Conservation (phyloP, 2,329 filamentous ascomycete species). For the Aureobasidium sp. region DNA sequence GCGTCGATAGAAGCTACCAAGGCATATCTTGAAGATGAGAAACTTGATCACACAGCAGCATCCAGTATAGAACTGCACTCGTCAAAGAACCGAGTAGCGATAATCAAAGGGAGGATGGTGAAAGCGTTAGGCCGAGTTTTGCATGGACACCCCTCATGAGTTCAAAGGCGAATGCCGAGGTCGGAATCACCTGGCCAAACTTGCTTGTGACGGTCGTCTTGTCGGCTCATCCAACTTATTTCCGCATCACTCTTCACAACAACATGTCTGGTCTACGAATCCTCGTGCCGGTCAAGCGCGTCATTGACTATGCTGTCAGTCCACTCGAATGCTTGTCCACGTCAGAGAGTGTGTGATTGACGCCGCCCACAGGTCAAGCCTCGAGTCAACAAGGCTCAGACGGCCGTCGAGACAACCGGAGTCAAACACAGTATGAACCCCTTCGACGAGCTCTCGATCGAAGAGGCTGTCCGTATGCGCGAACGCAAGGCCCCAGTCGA, state of each 20-base stretch:
- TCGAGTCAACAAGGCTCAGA: conserved; percentile 64
- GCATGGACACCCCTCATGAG: not conserved
- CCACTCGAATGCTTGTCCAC: not conserved
- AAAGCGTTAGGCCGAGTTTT: not conserved
- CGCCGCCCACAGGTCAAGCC: conserved; percentile 53
- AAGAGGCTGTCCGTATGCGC: conserved; percentile 90
- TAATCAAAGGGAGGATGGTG: not conserved
- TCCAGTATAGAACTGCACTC: not conserved
- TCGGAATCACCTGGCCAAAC: conserved; percentile 1
- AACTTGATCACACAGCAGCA: not conserved
- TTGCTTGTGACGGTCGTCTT: not conserved
- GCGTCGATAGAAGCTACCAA: not conserved
- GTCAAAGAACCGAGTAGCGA: not conserved
- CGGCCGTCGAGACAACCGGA: conserved; percentile 81
- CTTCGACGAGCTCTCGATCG: conserved; percentile 96
- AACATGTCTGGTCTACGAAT: conserved; percentile 38
- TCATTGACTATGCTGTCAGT: conserved; percentile 52
- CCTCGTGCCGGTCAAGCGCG: conserved; percentile 51
- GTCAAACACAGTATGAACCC: conserved; percentile 99
- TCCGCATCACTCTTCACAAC: not conserved
- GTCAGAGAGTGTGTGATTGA: not conserved
- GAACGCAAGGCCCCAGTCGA: conserved; percentile 69
- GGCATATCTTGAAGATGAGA: not conserved
- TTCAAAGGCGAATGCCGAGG: not conserved
- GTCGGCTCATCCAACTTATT: not conserved